Base-by-base conservation (phyloP, 2,329 filamentous ascomycete species). In the Monosporascus ibericus region DNA sequence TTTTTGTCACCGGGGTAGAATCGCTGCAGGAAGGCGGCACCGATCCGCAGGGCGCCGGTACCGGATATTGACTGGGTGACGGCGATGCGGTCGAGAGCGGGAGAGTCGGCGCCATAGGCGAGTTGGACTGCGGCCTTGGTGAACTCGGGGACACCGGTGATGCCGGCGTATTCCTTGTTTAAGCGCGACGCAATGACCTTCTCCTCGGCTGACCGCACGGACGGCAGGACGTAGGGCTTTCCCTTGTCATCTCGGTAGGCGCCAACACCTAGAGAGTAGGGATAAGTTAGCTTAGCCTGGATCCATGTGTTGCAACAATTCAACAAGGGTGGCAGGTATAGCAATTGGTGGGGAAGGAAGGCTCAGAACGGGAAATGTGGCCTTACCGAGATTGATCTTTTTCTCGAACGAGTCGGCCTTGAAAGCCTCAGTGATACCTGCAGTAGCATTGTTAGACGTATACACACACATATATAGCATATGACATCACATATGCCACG, bases 11-110 rank as follows among this genome's bases (percentile, higher is more conserved):
- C 85, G 44, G 92, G 91, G 79, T 88, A 96, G 82, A 90, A 92
- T 67, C 91, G 88, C 72, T 89, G 75, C 63, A 99, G 81, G 84
- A 97, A 99, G 63, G 89, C 91, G 67, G 87, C 94, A 60, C 90
- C 94, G 69, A 99, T 92, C 70, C 94, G 87, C 67, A 99, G 85
- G 58, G 94, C 94, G 68, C 94, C 94, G 53, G 94, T 99, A 63
- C 94, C 94, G 56, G 94, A 99, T 78, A 99, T 96, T 75, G 92
- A 90, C 80, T 99, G 94, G 58, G 92, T 96, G 74, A 96, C 91
- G 75, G 86, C 91, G 58, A 96, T 78, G 66, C 91, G 87, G 65
- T 80, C 76, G 70, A 97, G 81, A 62, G 85, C 86, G 44, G 86
- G 74, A 56, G 87, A 94, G 75, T 89, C 85, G 65, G 82, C 72